Conservation (phyloP, 805 yeast genomes). For the Maudiozyma bulderi region DNA sequence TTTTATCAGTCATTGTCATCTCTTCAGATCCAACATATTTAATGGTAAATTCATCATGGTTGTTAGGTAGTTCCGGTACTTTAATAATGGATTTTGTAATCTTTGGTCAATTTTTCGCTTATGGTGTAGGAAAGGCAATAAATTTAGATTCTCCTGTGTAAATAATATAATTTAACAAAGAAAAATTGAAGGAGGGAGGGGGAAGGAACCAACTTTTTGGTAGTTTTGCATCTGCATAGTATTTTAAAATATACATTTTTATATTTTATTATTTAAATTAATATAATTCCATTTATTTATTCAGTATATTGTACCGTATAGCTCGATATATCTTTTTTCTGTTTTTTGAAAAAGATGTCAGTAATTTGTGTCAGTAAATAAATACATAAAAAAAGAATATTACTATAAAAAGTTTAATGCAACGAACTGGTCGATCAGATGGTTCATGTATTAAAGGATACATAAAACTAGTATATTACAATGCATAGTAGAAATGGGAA, state of each 20-base stretch:
- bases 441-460: no score
- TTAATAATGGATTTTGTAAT: slow-evolving; percentile 73
- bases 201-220: neutral
- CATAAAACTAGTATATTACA: no score
- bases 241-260: neutral
- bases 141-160: neutral
- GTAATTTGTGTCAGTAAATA: neutral
- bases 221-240: neutral
- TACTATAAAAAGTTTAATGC: neutral
- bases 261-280: neutral
- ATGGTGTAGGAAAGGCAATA: slow-evolving; percentile 28
- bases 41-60: slow-evolving; percentile 82
- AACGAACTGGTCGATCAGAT: no score
- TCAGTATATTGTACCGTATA: neutral
- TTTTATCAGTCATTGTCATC: slow-evolving; percentile 70
- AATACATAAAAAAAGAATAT: neutral
- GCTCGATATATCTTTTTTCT: neutral
- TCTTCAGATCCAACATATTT: slow-evolving; percentile 63
- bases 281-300: neutral
- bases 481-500: no score
- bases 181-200: neutral
- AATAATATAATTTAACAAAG: neutral
- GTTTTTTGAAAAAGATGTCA: neutral
- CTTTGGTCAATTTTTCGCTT: slow-evolving; percentile 76
- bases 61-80: slow-evolving; percentile 86